A percentile compares a stretch with the other conserved stretches of the same genome.
Conservation (phyloP, 495 filamentous ascomycete species). For the Aspergillus saccharolyticus region DNA sequence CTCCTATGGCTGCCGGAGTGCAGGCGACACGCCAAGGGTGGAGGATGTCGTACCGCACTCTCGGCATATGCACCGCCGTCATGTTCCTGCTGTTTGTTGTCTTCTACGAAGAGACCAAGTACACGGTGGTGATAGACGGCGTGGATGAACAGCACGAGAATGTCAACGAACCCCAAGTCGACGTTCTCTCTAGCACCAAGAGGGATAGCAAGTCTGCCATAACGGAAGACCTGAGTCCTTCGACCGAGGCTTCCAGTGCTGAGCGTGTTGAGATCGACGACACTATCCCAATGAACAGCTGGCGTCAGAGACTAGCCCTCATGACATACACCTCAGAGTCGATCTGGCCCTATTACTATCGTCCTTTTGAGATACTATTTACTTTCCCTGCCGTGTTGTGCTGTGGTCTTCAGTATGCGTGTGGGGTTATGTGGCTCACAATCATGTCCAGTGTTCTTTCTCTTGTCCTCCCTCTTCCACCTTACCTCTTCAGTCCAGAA, state of each 20-base stretch:
- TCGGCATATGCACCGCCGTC: conserved; percentile 27
- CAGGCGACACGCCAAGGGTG: conserved; percentile 31
- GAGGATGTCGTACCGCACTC: conserved; percentile 27
- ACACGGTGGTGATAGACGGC: conserved; percentile 20
- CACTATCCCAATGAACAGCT: conserved; percentile 23
- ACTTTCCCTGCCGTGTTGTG: conserved; percentile 40
- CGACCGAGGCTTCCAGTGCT: conserved; percentile 8
- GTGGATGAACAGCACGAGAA: neutral
- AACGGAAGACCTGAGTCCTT: neutral
- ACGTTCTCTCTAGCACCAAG: conserved; percentile 1
- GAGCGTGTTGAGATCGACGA: conserved; percentile 22
- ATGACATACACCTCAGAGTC: conserved; percentile 25
- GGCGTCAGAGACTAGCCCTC: conserved; percentile 23
- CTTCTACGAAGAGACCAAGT: conserved; percentile 37
- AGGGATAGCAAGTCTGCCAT: conserved; percentile 5
- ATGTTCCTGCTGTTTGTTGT: conserved; percentile 26
- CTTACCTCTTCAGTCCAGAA: conserved; percentile 38
- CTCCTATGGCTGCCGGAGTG: conserved; percentile 30
- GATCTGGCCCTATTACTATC: conserved; percentile 31
- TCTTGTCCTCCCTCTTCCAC: conserved; percentile 32
- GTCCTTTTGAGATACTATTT: conserved; percentile 28
- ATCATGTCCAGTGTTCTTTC: conserved; percentile 29
- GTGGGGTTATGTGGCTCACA: conserved; percentile 32
- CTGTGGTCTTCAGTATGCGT: conserved; percentile 34
- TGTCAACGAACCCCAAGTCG: conserved; percentile 1